Conservation (phyloP, 306 rosid species). For the Acmispon strigosus region DNA sequence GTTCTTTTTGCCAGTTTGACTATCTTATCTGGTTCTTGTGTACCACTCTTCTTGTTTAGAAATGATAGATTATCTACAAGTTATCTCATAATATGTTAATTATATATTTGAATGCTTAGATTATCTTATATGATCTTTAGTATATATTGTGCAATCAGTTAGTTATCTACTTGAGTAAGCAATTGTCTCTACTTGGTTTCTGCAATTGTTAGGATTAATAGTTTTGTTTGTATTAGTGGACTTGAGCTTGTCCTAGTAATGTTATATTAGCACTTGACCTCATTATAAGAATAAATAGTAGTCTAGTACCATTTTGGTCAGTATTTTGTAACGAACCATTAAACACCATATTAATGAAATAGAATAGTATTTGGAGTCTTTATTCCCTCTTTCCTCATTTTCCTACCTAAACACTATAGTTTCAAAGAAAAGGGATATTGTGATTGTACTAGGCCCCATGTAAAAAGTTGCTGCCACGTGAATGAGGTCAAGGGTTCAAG, state of each 20-base stretch:
- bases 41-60: neutral
- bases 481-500: too few relatives aligned
- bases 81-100: neutral
- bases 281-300: neutral
- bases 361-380: too few relatives aligned
- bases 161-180: neutral
- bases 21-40: neutral
- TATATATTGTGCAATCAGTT: neutral
- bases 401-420: too few relatives aligned
- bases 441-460: too few relatives aligned
- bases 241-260: neutral
- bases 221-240: neutral
- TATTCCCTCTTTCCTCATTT: too few relatives aligned
- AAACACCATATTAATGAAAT: too few relatives aligned
- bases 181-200: neutral
- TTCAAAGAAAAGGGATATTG: too few relatives aligned
- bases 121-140: neutral
- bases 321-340: too few relatives aligned
- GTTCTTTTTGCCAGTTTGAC: neutral
- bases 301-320: too few relatives aligned
- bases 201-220: neutral
- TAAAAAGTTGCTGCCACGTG: too few relatives aligned
- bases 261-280: neutral
- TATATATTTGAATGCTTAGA: neutral
- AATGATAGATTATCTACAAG: neutral